Percentiles rank a stretch among this genome's conserved stretches.
These are phyloP conservation scores for Starmera pachycereana DNA, from an alignment of 805 yeast genomes.

Conservation along the genomic window DNA sequence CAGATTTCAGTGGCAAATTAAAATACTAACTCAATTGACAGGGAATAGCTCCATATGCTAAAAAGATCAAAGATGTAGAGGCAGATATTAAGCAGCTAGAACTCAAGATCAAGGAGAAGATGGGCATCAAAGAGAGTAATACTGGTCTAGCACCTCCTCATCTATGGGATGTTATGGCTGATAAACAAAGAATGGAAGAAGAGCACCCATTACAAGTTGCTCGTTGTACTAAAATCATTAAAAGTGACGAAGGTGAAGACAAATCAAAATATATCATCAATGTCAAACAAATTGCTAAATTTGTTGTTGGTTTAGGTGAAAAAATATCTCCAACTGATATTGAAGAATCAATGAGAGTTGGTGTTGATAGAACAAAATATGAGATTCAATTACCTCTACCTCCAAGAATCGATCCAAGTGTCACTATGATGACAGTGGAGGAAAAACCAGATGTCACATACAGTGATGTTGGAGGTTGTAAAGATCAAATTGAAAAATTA, in stretches of 20 bases:
- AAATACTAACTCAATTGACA: constrained; percentile 4
- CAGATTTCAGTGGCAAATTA: neutral
- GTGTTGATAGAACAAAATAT: constrained; percentile 95
- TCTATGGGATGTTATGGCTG: constrained; percentile 96
- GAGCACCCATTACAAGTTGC: constrained; percentile 98
- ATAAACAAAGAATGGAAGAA: constrained; percentile 82
- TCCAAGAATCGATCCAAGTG: constrained; percentile 95
- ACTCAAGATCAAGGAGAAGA: constrained; percentile 82
- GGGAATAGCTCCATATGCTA: constrained; percentile 95
- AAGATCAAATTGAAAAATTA: constrained; percentile 93
- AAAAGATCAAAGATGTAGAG: constrained; percentile 70
- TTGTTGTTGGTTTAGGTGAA: constrained; percentile 94
- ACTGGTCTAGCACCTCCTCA: constrained; percentile 97
- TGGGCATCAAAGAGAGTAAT: constrained; percentile 90
- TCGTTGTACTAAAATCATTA: constrained; percentile 94
- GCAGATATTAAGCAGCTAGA: constrained; percentile 81
- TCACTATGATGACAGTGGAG: constrained; percentile 99
- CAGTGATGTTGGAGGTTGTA: constrained; percentile 97
- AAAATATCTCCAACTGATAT: constrained; percentile 97
- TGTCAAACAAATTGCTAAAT: constrained; percentile 95
- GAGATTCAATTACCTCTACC: constrained; percentile 96
- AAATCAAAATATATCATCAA: constrained; percentile 91
- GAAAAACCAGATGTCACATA: constrained; percentile 99
- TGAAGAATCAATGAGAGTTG: constrained; percentile 99
- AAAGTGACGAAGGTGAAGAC: constrained; percentile 53